Base-by-base conservation (phyloP, 495 filamentous ascomycete species). In the Barbatosphaeria neglecta region DNA sequence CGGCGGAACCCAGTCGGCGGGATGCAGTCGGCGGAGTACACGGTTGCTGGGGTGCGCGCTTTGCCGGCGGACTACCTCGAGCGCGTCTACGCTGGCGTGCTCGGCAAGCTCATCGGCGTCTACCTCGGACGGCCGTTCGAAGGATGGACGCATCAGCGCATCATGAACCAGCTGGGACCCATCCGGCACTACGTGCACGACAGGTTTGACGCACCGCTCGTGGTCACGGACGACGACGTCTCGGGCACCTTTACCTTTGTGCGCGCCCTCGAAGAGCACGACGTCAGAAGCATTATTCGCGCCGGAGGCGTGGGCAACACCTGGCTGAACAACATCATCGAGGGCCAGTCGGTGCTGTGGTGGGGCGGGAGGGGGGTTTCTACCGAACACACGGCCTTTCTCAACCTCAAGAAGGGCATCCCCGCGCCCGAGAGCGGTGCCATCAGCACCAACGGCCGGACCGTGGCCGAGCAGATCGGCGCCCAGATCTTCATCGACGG, bases 351-450 rank as follows among this genome's bases (percentile, higher is more conserved):
- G 8, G 44, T 61, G 15, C 60, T 63, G 27, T 61, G 58, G 58
- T 63, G 60, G 60, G 60, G 60, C 19, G 60, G 60, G 33, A 47
- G 54, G 24, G 60, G 60, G n/a, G 41, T 61, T 16, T 57, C 56
- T 5, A 61, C 60, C 2, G 60, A 63, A 41, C 60, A 63, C 24
- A 63, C 60, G 23, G 60, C 60, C 2, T 63, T 43, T 27, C 41
- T 63, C 8, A 63, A 63, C 19, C 45, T 63, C 15, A 51, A 52
- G 43, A 41, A 41, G 1, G 60, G 58, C 6, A 54, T 63, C 37
- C 37, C 39, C 10, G 52, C 60, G 10, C 60, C 60, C 0, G 27
- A 11, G 17, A 63, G 60, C 45, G 60, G 60, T 6, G 31, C 58
- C 17, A 50, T 47, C 6, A 3, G 13, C 13, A 56, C 49, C 2